Evolutionary conservation across 805 yeast species (phyloP).

Genomic region (Zygoascus tannicola): DNA sequence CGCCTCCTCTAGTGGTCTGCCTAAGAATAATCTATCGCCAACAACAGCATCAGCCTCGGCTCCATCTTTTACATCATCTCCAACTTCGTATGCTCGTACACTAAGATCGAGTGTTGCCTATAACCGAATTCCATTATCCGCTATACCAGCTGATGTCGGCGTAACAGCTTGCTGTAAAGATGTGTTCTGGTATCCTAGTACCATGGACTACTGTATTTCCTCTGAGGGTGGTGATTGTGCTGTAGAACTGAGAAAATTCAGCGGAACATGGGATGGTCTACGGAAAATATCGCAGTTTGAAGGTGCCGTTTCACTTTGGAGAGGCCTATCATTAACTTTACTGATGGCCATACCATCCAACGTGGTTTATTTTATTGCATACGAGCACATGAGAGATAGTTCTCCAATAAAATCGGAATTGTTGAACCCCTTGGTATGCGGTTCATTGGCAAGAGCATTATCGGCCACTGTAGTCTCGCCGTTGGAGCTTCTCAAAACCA

Average conservation of each 20-base stretch:
- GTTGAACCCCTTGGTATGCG: slow-evolving; percentile 73
- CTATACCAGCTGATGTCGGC: slow-evolving; percentile 27
- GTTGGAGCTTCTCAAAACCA: slow-evolving; percentile 73
- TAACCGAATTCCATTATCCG: slow-evolving; percentile 15
- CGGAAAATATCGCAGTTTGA: slow-evolving; percentile 56
- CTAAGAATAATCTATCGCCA: not conserved
- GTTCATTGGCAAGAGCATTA: slow-evolving; percentile 69
- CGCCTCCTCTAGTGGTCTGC: slow-evolving; percentile 3
- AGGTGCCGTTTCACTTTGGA: slow-evolving; percentile 72
- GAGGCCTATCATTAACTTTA: slow-evolving; percentile 77
- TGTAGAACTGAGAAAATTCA: slow-evolving; percentile 34
- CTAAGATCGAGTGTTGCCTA: not conserved
- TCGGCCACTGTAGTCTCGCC: slow-evolving; percentile 87
- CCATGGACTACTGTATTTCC: slow-evolving; percentile 30
- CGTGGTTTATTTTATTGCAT: slow-evolving; percentile 88
- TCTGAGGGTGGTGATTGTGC: slow-evolving; percentile 30
- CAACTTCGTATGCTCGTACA: not conserved
- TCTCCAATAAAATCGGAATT: slow-evolving; percentile 43
- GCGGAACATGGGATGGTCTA: slow-evolving; percentile 71
- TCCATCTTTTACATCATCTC: not conserved
- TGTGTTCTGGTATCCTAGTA: slow-evolving; percentile 31
- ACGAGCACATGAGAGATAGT: slow-evolving; percentile 74
- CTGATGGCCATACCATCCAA: slow-evolving; percentile 87
- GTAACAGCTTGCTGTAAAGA: slow-evolving; percentile 33
- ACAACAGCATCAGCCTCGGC: slow-evolving; percentile 5